Evolutionary conservation across 805 yeast genomes (phyloP), one percentile per base, ranked within the genome.

Genomic region (Komagataella pseudopastoris): DNA sequence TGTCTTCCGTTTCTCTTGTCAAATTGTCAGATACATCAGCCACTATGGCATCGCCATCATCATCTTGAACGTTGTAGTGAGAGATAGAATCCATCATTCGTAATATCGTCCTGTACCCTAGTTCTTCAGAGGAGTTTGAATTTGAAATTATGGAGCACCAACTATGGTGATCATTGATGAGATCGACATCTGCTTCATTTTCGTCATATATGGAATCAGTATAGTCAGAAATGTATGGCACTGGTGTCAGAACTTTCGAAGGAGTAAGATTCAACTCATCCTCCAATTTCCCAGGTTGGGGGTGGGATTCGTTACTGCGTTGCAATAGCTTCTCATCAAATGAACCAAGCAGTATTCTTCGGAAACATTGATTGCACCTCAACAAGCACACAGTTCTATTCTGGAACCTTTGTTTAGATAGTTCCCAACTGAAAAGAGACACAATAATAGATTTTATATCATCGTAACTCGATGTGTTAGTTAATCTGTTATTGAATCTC

Each of bases 341-440:
- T 10, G 39, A 30, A 1, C 58, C 56, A 2, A 67, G 48, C 14
- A 67, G 51, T 2, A 70, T 59, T 6, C 74, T 58, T 53, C 74
- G 57, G 2, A 67, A 64, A 52, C 74, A 71, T 44, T 61, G 63
- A 16, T 57, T 50, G 49, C 73, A 70, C 17, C 54, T 54, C 44
- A 70, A 52, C 1, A 71, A 52, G 2, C 60, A 51, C 23, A 67
- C 52, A 6, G 58, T 59, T 6, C 59, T 60, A 12, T 56, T 47
- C 0, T 62, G 60, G 36, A 60, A 61, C 12, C 52, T 53, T 39
- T 64, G 67, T 10, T 57, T 56, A 48, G 58, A 62, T 10, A 68
- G 52, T 18, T 59, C 63, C 74, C 75, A 71, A 1, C 75, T 74
- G 6, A 70, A 55, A 12, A 70, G 50, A 2, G 64, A 57, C 4